Percentiles rank a stretch among this genome's conserved stretches.
Conservation (phyloP, 2,329 filamentous ascomycete genomes). For the Calonectria leucothoes region DNA sequence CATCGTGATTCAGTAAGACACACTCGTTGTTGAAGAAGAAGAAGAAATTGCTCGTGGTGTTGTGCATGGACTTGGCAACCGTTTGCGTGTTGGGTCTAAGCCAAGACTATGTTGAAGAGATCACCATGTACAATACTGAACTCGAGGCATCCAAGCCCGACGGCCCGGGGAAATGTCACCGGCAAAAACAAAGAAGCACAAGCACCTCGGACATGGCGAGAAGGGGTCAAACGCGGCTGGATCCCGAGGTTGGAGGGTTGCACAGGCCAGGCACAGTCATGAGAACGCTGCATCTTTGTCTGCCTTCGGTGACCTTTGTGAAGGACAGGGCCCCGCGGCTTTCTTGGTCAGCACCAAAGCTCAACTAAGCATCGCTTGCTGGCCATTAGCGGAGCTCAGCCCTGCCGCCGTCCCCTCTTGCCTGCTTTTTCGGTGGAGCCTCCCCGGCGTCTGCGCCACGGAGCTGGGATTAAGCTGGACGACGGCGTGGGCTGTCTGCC, state of each 20-base stretch:
- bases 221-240: background rate
- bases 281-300: background rate
- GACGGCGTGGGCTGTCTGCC: slow-evolving; percentile 16
- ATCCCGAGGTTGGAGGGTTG: background rate
- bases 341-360: slow-evolving; percentile 8
- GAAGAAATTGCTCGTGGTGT: background rate
- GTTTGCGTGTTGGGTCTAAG: background rate
- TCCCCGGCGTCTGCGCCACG: slow-evolving; percentile 20
- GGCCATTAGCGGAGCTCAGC: slow-evolving; percentile 19
- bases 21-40: background rate
- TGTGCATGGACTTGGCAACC: background rate
- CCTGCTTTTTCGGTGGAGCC: slow-evolving; percentile 8
- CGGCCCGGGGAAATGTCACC: background rate
- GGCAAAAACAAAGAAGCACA: background rate
- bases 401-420: slow-evolving; percentile 13
- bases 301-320: background rate
- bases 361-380: background rate
- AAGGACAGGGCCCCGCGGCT: background rate
- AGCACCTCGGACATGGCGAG: background rate
- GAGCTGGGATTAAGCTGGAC: slow-evolving; percentile 20
- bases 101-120: background rate
- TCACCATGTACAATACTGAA: background rate
- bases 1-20: background rate
- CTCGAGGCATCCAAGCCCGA: too few relatives aligned
- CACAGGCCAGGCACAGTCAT: background rate